Base-by-base conservation (phyloP, 208 protist species). In the Naegleria gruberi region DNA sequence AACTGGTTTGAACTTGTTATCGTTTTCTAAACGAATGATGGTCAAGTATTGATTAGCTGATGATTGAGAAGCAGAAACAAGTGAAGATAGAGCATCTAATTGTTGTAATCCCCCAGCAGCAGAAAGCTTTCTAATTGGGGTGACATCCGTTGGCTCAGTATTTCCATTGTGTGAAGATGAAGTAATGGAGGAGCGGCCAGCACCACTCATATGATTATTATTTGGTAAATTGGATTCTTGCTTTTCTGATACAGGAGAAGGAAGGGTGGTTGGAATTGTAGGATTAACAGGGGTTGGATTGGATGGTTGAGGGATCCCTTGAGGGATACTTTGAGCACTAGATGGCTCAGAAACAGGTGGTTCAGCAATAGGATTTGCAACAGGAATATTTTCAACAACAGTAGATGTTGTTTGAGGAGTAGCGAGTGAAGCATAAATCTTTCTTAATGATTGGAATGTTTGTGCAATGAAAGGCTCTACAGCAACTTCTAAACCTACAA, bases 401-500 rank as follows among this genome's bases (percentile, higher is more conserved):
- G 19, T 65, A 19, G 51, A 4, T 55, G 5, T 55, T 19, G 8
- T 55, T 55, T 55, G 8, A 30, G 51, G 4, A 10, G 30, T 23
- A 65, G 2, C 0, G 19, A 30, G 19, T 1, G 51, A 30, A 19
- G 46, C 5, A n/a, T 77, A 77, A 77, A 37, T 77, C 65, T 77
- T 77, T 77, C 65, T 77, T 77, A 77, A 77, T 30, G 65, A 4
- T 77, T 77, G 30, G 34, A 93, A 95, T 43, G 96, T 19, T n/a
- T 89, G 87, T 41, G 82, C 92, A 37, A 93, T 94, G 96, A 96
- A 98, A 65, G 97, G 92, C 41, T 96, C 94, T 30, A 92, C 92
- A 44, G 94, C 92, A 94, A 94, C 95, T 92, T 97, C 95, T 77
- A 97, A 94, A 81, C 97, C 96, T 74, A 96, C 93, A 77, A 96